These are phyloP conservation scores for Debaryomyces tyrocola DNA, from an alignment of 805 yeast species.

Conservation along the genomic window DNA sequence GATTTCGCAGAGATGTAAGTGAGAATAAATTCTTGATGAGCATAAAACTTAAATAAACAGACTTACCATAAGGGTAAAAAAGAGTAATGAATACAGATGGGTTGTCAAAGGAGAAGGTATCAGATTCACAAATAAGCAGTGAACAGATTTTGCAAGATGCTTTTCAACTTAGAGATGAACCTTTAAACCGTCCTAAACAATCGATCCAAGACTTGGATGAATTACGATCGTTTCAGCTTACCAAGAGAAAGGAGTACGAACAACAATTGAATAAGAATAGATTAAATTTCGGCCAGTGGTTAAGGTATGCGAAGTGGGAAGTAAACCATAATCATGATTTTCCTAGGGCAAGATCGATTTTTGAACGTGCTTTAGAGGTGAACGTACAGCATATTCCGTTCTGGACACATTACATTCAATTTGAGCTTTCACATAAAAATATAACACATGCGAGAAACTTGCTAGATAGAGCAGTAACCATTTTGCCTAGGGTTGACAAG, in stretches of 20 bases:
- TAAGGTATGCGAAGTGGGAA: constrained; percentile 89
- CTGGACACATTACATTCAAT: constrained; percentile 82
- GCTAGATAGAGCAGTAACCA: constrained; percentile 71
- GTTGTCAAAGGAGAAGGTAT: not conserved
- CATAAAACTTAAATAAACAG: not conserved
- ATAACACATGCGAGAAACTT: constrained; percentile 88
- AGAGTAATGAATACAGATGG: not conserved
- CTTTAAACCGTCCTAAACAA: constrained; percentile 29
- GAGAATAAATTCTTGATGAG: not conserved
- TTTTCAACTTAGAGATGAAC: constrained; percentile 21
- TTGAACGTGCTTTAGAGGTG: constrained; percentile 82
- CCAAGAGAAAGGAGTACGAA: constrained; percentile 81
- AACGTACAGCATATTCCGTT: constrained; percentile 74
- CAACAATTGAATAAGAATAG: constrained; percentile 84
- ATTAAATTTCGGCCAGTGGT: constrained; percentile 83
- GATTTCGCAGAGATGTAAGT: not conserved
- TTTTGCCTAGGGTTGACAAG: constrained; percentile 78
- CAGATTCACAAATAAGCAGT: constrained; percentile 30
- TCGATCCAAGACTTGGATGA: constrained; percentile 74
- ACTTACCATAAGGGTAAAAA: not conserved
- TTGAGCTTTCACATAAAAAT: constrained; percentile 69
- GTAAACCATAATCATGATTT: constrained; percentile 70
- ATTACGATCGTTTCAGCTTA: constrained; percentile 67
- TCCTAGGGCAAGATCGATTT: constrained; percentile 78
- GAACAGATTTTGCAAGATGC: constrained; percentile 39